These are phyloP conservation scores for Populus euphratica DNA, from an alignment of 345 rosid genomes.

Conservation along the genomic window DNA sequence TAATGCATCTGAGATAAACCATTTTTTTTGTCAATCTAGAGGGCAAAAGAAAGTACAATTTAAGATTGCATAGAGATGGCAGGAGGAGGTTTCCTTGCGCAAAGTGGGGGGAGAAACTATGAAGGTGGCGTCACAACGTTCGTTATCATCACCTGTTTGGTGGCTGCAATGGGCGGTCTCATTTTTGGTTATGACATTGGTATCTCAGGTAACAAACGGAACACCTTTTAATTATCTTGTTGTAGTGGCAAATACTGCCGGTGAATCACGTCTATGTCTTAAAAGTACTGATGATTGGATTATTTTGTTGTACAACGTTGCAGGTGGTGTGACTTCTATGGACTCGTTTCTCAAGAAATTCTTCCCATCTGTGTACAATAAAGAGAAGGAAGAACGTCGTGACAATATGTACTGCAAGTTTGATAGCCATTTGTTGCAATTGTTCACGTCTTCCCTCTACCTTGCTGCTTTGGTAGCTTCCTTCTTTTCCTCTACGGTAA, in stretches of 20 bases:
- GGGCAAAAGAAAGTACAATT: too few species aligned
- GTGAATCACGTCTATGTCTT: not conserved
- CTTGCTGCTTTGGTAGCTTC: constrained; percentile 66
- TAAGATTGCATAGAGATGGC: constrained; percentile 29
- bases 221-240: not conserved
- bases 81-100: constrained; percentile 46
- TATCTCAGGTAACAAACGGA: constrained; percentile 48
- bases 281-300: not conserved
- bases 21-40: too few species aligned
- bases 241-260: not conserved
- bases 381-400: constrained; percentile 17
- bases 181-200: constrained; percentile 80
- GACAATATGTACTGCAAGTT: constrained; percentile 65
- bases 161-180: constrained; percentile 84
- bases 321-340: constrained; percentile 82
- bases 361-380: constrained; percentile 48
- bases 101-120: constrained; percentile 28
- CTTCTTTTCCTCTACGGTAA: constrained; percentile 50
- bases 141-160: constrained; percentile 57
- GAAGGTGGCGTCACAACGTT: constrained; percentile 51
- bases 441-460: constrained; percentile 80
- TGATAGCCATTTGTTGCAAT: constrained; percentile 51
- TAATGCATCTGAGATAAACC: too few species aligned
- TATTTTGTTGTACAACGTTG: not conserved
- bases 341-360: constrained; percentile 54